These are phyloP conservation scores for Alternaria novae-zelandiae DNA, from an alignment of 2,329 filamentous ascomycete genomes.

Conservation along the genomic window DNA sequence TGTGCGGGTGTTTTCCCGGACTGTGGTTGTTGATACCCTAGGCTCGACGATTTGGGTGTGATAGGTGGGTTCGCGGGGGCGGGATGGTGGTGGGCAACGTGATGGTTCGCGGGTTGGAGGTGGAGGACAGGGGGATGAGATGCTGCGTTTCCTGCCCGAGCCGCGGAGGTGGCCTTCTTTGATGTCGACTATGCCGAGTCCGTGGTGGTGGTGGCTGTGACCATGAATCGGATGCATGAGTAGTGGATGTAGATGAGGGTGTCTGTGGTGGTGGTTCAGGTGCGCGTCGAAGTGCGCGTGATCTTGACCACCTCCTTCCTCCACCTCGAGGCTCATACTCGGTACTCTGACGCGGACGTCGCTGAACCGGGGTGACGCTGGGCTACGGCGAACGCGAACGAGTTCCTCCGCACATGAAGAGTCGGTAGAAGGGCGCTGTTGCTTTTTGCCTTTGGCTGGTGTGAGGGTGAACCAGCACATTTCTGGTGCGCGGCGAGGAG, in stretches of 20 bases:
- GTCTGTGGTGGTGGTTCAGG: slow-evolving; percentile 23
- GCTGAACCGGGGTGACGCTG: slow-evolving; percentile 25
- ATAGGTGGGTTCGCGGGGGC: slow-evolving; percentile 33
- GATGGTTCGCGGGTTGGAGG: slow-evolving; percentile 21
- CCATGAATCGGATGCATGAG: slow-evolving; percentile 33
- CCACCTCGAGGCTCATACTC: slow-evolving; percentile 23
- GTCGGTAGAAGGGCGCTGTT: slow-evolving; percentile 23
- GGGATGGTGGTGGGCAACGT: slow-evolving; percentile 2
- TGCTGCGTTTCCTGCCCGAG: slow-evolving; percentile 23
- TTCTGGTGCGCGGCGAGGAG: slow-evolving; percentile 6
- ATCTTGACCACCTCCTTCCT: slow-evolving; percentile 24
- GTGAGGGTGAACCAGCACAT: slow-evolving; percentile 46
- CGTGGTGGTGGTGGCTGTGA: slow-evolving; percentile 15
- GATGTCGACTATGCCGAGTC: neutral
- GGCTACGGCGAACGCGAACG: slow-evolving; percentile 35
- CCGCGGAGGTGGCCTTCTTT: slow-evolving; percentile 24
- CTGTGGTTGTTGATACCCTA: slow-evolving; percentile 12
- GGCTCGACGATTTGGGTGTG: slow-evolving; percentile 37
- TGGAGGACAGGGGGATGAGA: slow-evolving; percentile 19
- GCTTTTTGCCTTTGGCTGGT: slow-evolving; percentile 28
- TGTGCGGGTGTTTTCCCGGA: slow-evolving; percentile 34
- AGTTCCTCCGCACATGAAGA: slow-evolving; percentile 36
- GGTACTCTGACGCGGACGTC: slow-evolving; percentile 32
- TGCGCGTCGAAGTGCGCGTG: slow-evolving; percentile 26
- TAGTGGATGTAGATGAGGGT: slow-evolving; percentile 32